Percentiles rank a stretch among this genome's conserved stretches.
Evolutionary conservation across 2,329 filamentous ascomycete species (phyloP).

Genomic region (Exophiala dermatitidis): DNA sequence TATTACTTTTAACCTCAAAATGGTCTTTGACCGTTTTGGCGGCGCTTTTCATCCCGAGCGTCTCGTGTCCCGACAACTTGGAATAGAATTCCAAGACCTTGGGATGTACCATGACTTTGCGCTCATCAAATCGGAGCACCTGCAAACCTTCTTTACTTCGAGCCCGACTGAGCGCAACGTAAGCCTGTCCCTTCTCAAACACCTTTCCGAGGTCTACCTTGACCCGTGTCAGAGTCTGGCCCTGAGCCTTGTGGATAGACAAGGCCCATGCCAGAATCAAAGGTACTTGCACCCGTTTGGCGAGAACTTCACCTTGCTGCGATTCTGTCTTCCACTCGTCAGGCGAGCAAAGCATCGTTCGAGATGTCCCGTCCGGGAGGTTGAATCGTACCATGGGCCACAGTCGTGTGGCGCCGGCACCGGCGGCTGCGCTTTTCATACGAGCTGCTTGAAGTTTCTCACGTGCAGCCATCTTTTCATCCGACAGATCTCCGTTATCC

Average conservation of each 20-base stretch:
- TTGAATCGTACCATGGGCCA: constrained; percentile 83
- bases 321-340: constrained; percentile 96
- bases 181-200: constrained; percentile 96
- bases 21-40: constrained; percentile 14
- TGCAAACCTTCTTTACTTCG: constrained; percentile 81
- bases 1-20: neutral
- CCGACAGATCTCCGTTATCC: constrained; percentile 41
- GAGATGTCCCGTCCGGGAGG: constrained; percentile 66
- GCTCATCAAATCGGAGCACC: constrained; percentile 78
- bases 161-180: constrained; percentile 89
- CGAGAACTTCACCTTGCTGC: constrained; percentile 90
- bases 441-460: constrained; percentile 50
- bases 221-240: constrained; percentile 86
- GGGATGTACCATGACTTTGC: constrained; percentile 89
- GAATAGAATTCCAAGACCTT: constrained; percentile 79
- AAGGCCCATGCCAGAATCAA: constrained; percentile 94
- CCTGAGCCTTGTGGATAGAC: constrained; percentile 96
- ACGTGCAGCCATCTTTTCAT: constrained; percentile 37
- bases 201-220: constrained; percentile 88
- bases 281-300: constrained; percentile 72
- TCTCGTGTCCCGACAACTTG: constrained; percentile 67
- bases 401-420: constrained; percentile 45
- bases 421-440: constrained; percentile 42
- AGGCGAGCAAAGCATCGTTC: constrained; percentile 71
- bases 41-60: constrained; percentile 29